Evolutionary conservation across 1,139 yeast species (phyloP), one percentile per base, ranked within the genome.

Genomic region (Saccharomyces hybrid): DNA sequence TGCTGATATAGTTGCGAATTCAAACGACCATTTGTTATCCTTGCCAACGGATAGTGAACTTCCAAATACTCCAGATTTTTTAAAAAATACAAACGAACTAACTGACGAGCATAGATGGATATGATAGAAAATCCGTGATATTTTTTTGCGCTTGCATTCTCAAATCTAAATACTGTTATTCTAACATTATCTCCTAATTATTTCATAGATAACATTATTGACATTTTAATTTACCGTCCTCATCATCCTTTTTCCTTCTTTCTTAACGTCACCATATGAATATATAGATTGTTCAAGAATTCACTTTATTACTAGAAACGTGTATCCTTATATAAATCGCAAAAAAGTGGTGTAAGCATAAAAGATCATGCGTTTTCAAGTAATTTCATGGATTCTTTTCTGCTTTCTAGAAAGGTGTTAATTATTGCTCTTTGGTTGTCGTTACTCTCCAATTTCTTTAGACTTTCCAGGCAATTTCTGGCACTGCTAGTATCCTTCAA

Each of bases 401-500:
- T 38, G 13, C 44, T 38, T 16, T 38, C 44, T 2, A 38, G 13
- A 9, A 38, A 38, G 6, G 44, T 3, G 25, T 38, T 9, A 5
- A 38, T 14, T 16, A 38, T 19, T 9, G 23, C 6, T 38, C 9
- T 38, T 11, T 16, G 8, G 13, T 9, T 38, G 3, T 19, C 25
- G 23, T 38, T 11, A 8, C 13, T 19, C 25, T 9, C n/a, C 5
- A 38, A 9, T 16, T 9, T 38, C 5, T 38, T 38, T 19, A 38
- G 25, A 38, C 44, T 38, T 38, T 38, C 23, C 42, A 60, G 62
- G 19, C 69, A 62, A 11, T 61, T 66, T 29, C 55, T 61, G 2
- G 71, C 73, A 25, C 56, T 51, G 3, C 55, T 56, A 59, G 60
- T 68, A 25, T 69, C 61, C n/a, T 62, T 48, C 32, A 57, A 27